Evolutionary conservation across 2,329 filamentous ascomycete genomes (phyloP), one percentile per base, ranked within the genome.

Genomic region (Truncatella angustata): DNA sequence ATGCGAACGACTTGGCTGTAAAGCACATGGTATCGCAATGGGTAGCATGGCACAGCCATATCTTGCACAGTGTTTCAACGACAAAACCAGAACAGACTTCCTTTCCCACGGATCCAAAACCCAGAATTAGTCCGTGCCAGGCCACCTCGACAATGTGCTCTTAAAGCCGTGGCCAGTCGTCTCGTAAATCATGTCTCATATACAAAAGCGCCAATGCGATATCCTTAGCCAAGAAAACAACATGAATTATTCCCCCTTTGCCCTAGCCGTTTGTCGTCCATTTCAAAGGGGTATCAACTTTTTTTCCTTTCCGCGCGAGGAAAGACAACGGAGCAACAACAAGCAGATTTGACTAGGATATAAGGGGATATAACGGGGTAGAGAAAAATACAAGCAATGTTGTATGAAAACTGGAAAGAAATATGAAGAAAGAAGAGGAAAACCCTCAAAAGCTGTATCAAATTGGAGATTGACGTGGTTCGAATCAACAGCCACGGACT

Each of bases 11-110:
- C 57, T 65, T 48, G 59, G 59, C 63, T 60, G 60, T 58, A 58
- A 62, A 67, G 63, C 61, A 62, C 59, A 56, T 61, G 63, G 61
- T 64, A 64, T 66, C 59, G 58, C 59, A 63, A 62, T 57, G 28
- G 16, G 24, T 24, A 63, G 56, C 56, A 62, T 65, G 65, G 62
- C 63, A 59, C 64, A 64, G 63, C 65, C 63, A 65, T 57, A 54
- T 57, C 59, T 62, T 54, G 56, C 60, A 55, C 59, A 64, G 62
- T 62, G 53, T 58, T 53, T 34, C 21, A 39, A 26, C 61, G 59
- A 63, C 56, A 60, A 58, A 60, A 65, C 61, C 54, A 64, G 56
- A 62, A 60, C 57, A 53, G 53, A 59, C 53, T 50, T 23, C 23
- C n/a, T n/a, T 40, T n/a, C 16, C 6, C 6, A 18, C 21, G n/a